phyloP scores from a whole-genome alignment of 805 yeast genomes.

The Dipodascus geniculatus region DNA sequence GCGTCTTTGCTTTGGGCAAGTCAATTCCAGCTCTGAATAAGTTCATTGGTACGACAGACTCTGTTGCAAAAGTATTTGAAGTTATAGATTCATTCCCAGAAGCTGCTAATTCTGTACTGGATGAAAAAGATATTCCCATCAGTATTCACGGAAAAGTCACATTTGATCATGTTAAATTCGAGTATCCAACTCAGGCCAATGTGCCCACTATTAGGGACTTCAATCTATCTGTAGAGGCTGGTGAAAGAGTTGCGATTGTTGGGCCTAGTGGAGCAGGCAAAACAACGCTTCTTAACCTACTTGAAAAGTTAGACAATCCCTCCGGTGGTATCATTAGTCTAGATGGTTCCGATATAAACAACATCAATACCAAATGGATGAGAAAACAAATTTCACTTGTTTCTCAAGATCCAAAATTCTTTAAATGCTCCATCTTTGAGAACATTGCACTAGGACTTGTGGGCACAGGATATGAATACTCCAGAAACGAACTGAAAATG shows the following conservation, averaged over 20 bases:
- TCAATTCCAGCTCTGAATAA: constrained; percentile 18
- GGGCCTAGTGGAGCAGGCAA: constrained; percentile 54
- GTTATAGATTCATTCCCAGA: constrained; percentile 20
- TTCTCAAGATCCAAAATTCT: constrained; percentile 46
- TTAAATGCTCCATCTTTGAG: constrained; percentile 71
- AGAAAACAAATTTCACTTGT: constrained; percentile 48
- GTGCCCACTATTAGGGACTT: constrained; percentile 20
- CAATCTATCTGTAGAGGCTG: constrained; percentile 43
- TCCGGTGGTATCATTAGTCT: constrained; percentile 35
- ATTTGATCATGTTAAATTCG: constrained; percentile 17
- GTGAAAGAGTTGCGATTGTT: constrained; percentile 77
- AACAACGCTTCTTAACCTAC: constrained; percentile 36
- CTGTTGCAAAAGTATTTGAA: constrained; percentile 21
- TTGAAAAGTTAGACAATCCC: constrained; percentile 50
- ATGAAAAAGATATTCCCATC: constrained; percentile 13
- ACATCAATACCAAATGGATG: constrained; percentile 39
- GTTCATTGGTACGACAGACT: constrained; percentile 19
- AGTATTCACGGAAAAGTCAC: constrained; percentile 30
- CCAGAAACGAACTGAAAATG: constrained; percentile 21
- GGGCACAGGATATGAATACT: constrained; percentile 19
- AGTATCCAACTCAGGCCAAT: constrained; percentile 24
- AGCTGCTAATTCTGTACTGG: constrained; percentile 16
- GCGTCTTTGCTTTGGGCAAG: constrained; percentile 21
- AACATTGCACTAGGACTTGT: constrained; percentile 67
- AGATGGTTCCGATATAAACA: constrained; percentile 36